Evolutionary conservation across 23 red algal genomes (phyloP).

Genomic region (Agarophyton chilense): DNA sequence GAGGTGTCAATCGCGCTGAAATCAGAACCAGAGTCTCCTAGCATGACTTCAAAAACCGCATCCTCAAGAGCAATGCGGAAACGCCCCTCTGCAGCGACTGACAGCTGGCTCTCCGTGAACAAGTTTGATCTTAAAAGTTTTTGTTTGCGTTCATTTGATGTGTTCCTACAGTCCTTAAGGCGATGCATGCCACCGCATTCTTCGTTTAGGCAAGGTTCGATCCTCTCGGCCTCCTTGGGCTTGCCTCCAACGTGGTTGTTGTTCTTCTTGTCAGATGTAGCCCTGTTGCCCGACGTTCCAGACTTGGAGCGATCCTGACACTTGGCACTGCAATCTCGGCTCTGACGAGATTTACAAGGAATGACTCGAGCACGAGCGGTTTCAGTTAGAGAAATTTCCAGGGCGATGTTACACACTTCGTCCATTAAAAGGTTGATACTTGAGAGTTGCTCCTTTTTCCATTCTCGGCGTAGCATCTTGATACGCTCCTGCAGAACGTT

Average conservation of each 20-base stretch:
- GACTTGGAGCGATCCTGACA: not conserved
- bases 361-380: not conserved
- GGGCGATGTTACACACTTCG: not conserved
- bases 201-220: not conserved
- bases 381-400: not conserved
- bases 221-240: not conserved
- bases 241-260: not conserved
- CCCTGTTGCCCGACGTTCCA: not conserved
- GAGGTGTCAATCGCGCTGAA: not conserved
- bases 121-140: not conserved
- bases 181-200: not conserved
- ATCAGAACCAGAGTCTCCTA: slow-evolving; percentile 11
- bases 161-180: not conserved
- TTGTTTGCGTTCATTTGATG: not conserved
- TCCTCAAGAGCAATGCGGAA: not conserved
- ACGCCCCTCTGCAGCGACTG: not conserved
- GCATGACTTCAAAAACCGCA: not conserved
- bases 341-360: not conserved
- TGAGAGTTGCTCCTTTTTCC: slow-evolving; percentile 27
- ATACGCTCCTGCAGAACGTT: not conserved
- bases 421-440: slow-evolving; percentile 31
- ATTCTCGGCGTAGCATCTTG: not conserved
- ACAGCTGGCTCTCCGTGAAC: not conserved
- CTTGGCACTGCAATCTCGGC: not conserved
- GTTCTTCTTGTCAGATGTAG: not conserved